Evolutionary conservation across 768 basidiomycete genomes (phyloP).

Genomic region (Plicaturopsis crispa): DNA sequence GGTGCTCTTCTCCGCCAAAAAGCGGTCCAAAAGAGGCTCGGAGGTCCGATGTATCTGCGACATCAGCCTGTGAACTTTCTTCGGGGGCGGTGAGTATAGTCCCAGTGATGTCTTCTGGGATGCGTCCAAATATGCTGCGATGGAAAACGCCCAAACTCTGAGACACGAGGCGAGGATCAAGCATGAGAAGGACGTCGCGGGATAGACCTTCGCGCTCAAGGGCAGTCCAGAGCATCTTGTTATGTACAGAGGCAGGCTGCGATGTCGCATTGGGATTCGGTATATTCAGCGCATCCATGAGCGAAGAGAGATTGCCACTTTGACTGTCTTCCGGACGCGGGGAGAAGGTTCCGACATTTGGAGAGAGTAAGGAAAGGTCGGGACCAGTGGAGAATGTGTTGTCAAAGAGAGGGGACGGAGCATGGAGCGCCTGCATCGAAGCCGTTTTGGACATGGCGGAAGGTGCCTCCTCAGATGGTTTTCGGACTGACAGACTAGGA

Average conservation of each 20-base stretch:
- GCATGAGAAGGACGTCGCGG: constrained; percentile 50
- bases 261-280: background rate
- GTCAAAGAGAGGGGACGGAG: constrained; percentile 11
- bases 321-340: constrained; percentile 16
- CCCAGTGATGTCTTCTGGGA: constrained; percentile 47
- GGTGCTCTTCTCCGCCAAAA: constrained; percentile 61
- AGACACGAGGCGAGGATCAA: constrained; percentile 59
- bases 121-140: constrained; percentile 38
- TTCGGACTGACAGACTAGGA: constrained; percentile 23
- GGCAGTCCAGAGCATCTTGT: constrained; percentile 37
- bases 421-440: constrained; percentile 35
- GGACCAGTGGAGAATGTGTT: background rate
- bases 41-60: background rate
- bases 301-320: constrained; percentile 19
- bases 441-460: constrained; percentile 33
- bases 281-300: constrained; percentile 9
- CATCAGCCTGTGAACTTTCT: background rate
- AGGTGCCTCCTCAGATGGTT: constrained; percentile 15
- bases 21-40: constrained; percentile 26
- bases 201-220: constrained; percentile 64
- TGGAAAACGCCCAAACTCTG: constrained; percentile 60
- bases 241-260: constrained; percentile 9
- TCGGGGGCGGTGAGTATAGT: constrained; percentile 32
- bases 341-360: constrained; percentile 19
- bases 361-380: background rate